These are phyloP conservation scores for Lunularia cruciata DNA, from an alignment of 225 moss, liverwort and hornwort genomes.

Conservation along the genomic window DNA sequence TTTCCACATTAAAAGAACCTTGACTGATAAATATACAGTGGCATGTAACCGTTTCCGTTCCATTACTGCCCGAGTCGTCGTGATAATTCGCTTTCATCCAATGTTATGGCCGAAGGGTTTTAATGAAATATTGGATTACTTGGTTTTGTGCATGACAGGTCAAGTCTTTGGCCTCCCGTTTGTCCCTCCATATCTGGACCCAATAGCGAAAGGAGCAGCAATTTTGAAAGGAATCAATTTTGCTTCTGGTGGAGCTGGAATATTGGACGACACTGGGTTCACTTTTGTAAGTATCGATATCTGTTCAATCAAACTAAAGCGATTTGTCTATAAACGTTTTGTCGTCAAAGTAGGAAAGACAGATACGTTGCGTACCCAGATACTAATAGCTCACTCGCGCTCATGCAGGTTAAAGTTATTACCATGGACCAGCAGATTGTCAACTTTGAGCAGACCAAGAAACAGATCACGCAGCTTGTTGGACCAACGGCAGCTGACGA, in stretches of 20 bases:
- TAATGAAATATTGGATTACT: no score
- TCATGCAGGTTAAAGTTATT: constrained; percentile 48
- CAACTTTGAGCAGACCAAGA: constrained; percentile 43
- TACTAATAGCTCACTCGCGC: no score
- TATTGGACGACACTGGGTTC: constrained; percentile 56
- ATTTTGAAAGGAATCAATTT: constrained; percentile 64
- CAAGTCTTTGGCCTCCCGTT: constrained; percentile 51
- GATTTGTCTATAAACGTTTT: no score
- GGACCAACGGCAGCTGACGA: constrained; percentile 38
- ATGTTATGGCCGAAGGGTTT: no score
- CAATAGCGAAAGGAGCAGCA: constrained; percentile 36
- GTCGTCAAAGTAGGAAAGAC: background rate
- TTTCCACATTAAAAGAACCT: no score
- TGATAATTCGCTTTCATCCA: no score
- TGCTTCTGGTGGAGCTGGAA: constrained; percentile 63
- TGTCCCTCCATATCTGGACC: constrained; percentile 49
- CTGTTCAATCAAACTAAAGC: background rate
- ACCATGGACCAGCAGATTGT: constrained; percentile 51
- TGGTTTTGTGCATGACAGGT: constrained; percentile 38
- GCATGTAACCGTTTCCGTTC: no score
- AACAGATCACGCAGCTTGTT: constrained; percentile 38
- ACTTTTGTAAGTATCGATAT: constrained; percentile 44
- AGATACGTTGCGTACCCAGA: no score
- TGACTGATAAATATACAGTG: no score
- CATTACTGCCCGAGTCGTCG: no score